A percentile compares a stretch with the other conserved stretches of the same genome.
These are phyloP conservation scores for Lavandula angustifolia DNA, from an alignment of 257 asterid genomes.

Conservation along the genomic window DNA sequence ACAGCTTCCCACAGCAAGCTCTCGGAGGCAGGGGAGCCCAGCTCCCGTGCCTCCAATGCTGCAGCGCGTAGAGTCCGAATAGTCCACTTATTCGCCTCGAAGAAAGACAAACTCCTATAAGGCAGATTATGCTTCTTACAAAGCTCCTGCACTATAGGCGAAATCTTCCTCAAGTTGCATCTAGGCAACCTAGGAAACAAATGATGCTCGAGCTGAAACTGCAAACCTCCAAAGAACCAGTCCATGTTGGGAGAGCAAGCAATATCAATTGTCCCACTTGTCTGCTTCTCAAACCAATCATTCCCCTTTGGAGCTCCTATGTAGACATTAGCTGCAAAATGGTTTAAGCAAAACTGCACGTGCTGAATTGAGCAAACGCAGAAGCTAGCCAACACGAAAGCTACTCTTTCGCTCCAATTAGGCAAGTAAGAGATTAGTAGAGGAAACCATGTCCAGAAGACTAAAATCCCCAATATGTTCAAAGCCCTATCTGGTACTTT, in stretches of 20 bases:
- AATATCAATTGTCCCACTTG: slow-evolving; percentile 79
- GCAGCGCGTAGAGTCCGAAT: slow-evolving; percentile 61
- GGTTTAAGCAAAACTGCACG: slow-evolving; percentile 78
- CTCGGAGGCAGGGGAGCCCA: slow-evolving; percentile 53
- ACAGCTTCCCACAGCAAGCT: slow-evolving; percentile 90
- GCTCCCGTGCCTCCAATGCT: slow-evolving; percentile 72
- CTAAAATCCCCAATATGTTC: slow-evolving; percentile 64
- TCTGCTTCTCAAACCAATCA: slow-evolving; percentile 91
- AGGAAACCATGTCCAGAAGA: slow-evolving; percentile 95
- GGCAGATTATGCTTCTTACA: slow-evolving; percentile 84
- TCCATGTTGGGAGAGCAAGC: slow-evolving; percentile 68
- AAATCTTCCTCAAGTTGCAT: slow-evolving; percentile 66
- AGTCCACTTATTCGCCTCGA: slow-evolving; percentile 67
- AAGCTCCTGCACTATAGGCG: slow-evolving; percentile 68
- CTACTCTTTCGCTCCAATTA: slow-evolving; percentile 58
- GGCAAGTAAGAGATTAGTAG: slow-evolving; percentile 66
- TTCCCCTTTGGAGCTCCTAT: slow-evolving; percentile 74
- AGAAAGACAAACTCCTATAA: slow-evolving; percentile 60
- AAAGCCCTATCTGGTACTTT: slow-evolving; percentile 63
- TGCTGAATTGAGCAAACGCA: slow-evolving; percentile 68
- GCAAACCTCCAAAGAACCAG: slow-evolving; percentile 86
- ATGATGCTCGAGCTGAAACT: slow-evolving; percentile 89
- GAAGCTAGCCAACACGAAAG: slow-evolving; percentile 62
- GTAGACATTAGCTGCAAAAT: slow-evolving; percentile 74
- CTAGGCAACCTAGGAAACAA: slow-evolving; percentile 91